A percentile compares a stretch with the other conserved stretches of the same genome.
Conservation (phyloP, 2,329 filamentous ascomycete species). For the Exophiala lecanii-corni region DNA sequence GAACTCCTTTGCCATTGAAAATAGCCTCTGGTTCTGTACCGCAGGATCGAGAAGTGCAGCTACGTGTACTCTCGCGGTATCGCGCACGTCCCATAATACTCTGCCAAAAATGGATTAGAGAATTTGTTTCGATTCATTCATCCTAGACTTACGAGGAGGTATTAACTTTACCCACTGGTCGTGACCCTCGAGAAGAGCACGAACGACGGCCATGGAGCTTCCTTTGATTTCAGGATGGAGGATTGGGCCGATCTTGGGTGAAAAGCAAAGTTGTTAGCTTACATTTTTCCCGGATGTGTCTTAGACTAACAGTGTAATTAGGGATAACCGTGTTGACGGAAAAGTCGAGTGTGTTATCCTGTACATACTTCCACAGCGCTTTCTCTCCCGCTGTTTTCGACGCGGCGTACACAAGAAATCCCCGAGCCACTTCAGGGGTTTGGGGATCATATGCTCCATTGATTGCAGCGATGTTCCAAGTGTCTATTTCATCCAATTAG, state of each 20-base stretch:
- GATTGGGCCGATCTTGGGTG: constrained; percentile 3
- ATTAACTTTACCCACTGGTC: background rate
- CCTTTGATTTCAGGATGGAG: constrained; percentile 6
- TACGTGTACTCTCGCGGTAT: constrained; percentile 50
- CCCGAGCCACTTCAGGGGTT: constrained; percentile 29
- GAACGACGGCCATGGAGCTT: constrained; percentile 27
- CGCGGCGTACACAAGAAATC: constrained; percentile 33
- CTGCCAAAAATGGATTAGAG: background rate
- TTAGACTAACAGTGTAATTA: constrained; percentile 5
- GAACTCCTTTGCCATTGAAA: constrained; percentile 47
- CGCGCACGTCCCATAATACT: constrained; percentile 38
- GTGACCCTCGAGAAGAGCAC: constrained; percentile 1
- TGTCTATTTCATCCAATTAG: constrained; percentile 18
- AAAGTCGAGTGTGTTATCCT: constrained; percentile 30
- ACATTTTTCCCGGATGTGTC: no score
- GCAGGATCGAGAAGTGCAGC: constrained; percentile 45
- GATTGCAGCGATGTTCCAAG: constrained; percentile 35
- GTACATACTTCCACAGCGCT: constrained; percentile 37
- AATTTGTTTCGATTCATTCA: background rate
- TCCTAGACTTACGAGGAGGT: constrained; percentile 4
- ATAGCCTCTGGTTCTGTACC: constrained; percentile 48
- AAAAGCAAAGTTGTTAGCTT: background rate
- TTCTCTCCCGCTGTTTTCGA: constrained; percentile 39
- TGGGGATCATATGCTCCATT: constrained; percentile 33
- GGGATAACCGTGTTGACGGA: constrained; percentile 26